phyloP scores from a whole-genome alignment of 345 rosid species.

The Reutealis trisperma region DNA sequence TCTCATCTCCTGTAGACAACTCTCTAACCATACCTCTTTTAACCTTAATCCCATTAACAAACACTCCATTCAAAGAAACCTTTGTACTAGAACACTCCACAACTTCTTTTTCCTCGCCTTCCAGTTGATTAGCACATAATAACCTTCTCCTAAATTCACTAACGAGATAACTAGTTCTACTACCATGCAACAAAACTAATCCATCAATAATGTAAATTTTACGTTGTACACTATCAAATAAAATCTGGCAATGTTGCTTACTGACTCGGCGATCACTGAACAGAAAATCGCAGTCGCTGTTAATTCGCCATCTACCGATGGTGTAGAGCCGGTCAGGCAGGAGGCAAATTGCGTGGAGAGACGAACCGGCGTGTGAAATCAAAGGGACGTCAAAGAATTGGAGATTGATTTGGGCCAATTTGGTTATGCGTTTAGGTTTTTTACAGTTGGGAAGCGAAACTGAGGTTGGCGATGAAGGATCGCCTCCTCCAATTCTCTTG shows the following conservation, averaged over 20 bases:
- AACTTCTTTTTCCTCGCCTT: slow-evolving; percentile 16
- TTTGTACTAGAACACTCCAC: slow-evolving; percentile 32
- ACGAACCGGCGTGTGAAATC: slow-evolving; percentile 43
- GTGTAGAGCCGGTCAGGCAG: slow-evolving; percentile 56
- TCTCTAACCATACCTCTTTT: slow-evolving; percentile 39
- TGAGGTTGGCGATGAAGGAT: not conserved
- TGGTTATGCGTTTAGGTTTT: slow-evolving; percentile 27
- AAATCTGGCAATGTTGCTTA: slow-evolving; percentile 72
- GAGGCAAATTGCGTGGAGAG: slow-evolving; percentile 40
- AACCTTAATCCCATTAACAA: slow-evolving; percentile 57
- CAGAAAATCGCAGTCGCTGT: slow-evolving; percentile 45
- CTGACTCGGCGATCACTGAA: slow-evolving; percentile 52
- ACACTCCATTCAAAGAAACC: slow-evolving; percentile 65
- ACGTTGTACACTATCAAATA: slow-evolving; percentile 49
- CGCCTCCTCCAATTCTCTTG: slow-evolving; percentile 21
- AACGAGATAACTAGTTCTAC: slow-evolving; percentile 24
- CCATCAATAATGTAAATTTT: slow-evolving; percentile 67
- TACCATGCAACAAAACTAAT: slow-evolving; percentile 17
- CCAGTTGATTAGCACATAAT: slow-evolving; percentile 33
- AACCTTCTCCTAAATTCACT: slow-evolving; percentile 50
- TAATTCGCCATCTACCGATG: slow-evolving; percentile 68
- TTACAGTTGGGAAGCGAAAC: slow-evolving; percentile 24
- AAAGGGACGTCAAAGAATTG: slow-evolving; percentile 52
- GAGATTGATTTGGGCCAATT: slow-evolving; percentile 48
- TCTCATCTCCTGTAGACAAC: slow-evolving; percentile 68